phyloP scores from a whole-genome alignment of 2,329 filamentous ascomycete species.

The Lasiodiplodia gonubiensis region DNA sequence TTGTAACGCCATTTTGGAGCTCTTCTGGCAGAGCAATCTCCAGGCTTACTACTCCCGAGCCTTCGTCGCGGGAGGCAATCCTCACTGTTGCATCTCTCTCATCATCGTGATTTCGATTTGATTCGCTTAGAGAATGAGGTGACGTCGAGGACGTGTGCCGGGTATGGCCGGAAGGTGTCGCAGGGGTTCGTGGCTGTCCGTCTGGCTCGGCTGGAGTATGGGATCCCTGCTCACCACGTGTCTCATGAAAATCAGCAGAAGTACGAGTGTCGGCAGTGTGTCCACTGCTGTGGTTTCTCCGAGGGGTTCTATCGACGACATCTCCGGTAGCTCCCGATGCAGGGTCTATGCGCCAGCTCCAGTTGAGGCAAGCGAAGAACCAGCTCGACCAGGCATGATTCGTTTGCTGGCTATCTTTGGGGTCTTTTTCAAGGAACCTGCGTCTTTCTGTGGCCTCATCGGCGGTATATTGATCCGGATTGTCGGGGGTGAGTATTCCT shows the following conservation, averaged over 20 bases:
- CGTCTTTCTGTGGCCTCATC: constrained; percentile 41
- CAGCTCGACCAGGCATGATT: constrained; percentile 37
- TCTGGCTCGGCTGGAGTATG: constrained; percentile 22
- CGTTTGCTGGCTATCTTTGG: constrained; percentile 31
- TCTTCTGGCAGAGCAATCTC: constrained; percentile 45
- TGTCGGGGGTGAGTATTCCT: constrained; percentile 23
- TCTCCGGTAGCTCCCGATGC: background rate
- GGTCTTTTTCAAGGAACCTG: constrained; percentile 33
- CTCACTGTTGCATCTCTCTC: constrained; percentile 43
- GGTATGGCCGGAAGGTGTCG: constrained; percentile 24
- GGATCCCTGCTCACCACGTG: constrained; percentile 27
- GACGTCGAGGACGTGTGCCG: constrained; percentile 7
- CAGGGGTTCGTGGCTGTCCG: constrained; percentile 25
- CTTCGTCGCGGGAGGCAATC: constrained; percentile 41
- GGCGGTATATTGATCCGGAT: constrained; percentile 30
- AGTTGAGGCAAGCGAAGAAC: constrained; percentile 37
- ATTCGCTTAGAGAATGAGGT: constrained; percentile 37
- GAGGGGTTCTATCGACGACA: constrained; percentile 1
- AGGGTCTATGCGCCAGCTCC: constrained; percentile 32
- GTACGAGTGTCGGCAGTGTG: background rate
- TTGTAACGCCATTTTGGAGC: constrained; percentile 36
- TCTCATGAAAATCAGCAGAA: background rate
- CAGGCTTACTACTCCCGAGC: constrained; percentile 44
- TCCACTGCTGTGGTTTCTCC: background rate
- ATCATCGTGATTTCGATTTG: constrained; percentile 37